Evolutionary conservation across 1,284 basidiomycete genomes (phyloP).

Genomic region (Pholiota adiposa): DNA sequence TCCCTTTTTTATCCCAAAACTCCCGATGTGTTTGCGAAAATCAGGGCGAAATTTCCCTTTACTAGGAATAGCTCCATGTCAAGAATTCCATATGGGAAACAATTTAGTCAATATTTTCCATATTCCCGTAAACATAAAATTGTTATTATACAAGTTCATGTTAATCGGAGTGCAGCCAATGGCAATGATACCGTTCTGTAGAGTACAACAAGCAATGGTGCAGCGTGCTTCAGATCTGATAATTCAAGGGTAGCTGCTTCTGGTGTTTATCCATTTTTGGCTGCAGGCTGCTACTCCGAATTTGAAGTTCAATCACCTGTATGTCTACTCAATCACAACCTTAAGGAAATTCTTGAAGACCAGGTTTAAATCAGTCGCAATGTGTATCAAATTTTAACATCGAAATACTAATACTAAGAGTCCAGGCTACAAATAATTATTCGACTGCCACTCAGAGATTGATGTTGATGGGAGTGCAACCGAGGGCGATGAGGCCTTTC

Average conservation of each 20-base stretch:
- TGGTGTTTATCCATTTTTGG: not conserved
- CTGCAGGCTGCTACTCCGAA: no score
- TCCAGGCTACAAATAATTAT: not conserved
- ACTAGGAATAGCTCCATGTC: no score
- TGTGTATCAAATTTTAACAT: not conserved
- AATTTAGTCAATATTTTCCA: no score
- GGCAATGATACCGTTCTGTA: not conserved
- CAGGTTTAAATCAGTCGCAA: no score
- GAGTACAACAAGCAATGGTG: not conserved
- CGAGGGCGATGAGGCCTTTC: slow-evolving; percentile 24
- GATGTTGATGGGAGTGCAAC: slow-evolving; percentile 26
- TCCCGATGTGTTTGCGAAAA: no score
- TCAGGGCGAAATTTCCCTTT: no score
- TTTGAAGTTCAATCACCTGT: no score
- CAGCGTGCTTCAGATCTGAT: not conserved
- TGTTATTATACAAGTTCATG: slow-evolving; percentile 4
- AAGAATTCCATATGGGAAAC: no score
- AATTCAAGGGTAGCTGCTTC: not conserved
- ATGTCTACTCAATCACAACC: no score
- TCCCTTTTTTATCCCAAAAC: no score
- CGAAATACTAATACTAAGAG: not conserved
- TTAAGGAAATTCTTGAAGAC: no score
- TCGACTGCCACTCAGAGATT: slow-evolving; percentile 13
- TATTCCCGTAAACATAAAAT: no score
- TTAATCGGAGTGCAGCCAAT: slow-evolving; percentile 10